Conservation (phyloP, 2,329 filamentous ascomycete species). For the Diaporthe ampelina region DNA sequence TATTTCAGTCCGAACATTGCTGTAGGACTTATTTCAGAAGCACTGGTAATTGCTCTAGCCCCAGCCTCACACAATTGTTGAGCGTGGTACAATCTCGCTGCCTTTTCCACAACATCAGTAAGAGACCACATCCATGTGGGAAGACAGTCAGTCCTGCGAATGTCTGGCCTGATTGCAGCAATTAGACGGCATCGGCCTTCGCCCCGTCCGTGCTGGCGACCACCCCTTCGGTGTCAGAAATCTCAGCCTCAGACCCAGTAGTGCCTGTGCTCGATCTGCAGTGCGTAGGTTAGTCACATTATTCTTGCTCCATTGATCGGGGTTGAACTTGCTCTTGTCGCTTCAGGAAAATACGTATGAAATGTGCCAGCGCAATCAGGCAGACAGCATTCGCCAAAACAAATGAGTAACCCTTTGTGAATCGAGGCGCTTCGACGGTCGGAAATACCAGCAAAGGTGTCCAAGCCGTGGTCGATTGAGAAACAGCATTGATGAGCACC, state of each 20-base stretch:
- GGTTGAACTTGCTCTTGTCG: slow-evolving; percentile 16
- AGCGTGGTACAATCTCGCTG: neutral
- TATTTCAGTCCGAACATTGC: neutral
- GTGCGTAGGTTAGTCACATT: neutral
- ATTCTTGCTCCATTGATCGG: neutral
- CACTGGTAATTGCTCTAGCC: neutral
- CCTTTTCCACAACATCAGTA: neutral
- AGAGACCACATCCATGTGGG: neutral
- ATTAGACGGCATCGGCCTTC: neutral
- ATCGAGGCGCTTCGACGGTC: slow-evolving; percentile 59
- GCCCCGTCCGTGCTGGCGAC: neutral
- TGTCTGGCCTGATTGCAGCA: neutral
- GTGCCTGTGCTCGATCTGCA: neutral
- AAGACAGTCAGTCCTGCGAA: neutral
- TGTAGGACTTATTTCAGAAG: neutral
- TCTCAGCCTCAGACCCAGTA: neutral
- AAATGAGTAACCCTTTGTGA: slow-evolving; percentile 58
- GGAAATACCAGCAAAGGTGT: slow-evolving; percentile 66
- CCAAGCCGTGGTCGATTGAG: slow-evolving; percentile 69
- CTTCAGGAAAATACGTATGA: slow-evolving; percentile 15
- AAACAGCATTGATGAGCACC: slow-evolving; percentile 65
- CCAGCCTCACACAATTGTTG: neutral
- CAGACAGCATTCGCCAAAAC: slow-evolving; percentile 46
- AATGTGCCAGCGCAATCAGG: slow-evolving; percentile 21
- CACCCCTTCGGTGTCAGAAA: neutral